Conservation (phyloP, 2,329 filamentous ascomycete genomes). For the Bipolaris gigantea region DNA sequence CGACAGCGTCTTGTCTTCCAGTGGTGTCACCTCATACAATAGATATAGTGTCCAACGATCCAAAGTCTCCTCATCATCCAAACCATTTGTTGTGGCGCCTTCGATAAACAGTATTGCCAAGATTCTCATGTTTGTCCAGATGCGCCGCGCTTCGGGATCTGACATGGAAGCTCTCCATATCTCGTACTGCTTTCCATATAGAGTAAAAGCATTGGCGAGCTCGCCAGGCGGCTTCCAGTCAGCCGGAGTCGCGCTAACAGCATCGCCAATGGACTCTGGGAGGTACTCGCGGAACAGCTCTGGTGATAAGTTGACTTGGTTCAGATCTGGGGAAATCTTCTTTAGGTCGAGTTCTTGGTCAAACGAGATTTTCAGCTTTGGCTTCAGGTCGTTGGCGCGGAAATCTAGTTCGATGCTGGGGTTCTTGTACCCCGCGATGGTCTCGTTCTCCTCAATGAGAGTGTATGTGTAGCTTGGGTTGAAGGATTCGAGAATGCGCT, state of each 20-base stretch:
- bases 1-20: slow-evolving; percentile 28
- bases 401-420: slow-evolving; percentile 75
- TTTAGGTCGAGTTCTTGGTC: slow-evolving; percentile 74
- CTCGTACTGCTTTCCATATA: slow-evolving; percentile 69
- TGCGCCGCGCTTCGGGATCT: slow-evolving; percentile 67
- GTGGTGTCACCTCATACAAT: slow-evolving; percentile 52
- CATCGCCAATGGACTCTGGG: slow-evolving; percentile 51
- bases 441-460: slow-evolving; percentile 91
- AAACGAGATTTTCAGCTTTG: slow-evolving; percentile 71
- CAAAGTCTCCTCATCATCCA: slow-evolving; percentile 69
- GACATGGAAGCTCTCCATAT: slow-evolving; percentile 79
- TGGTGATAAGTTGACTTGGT: slow-evolving; percentile 70
- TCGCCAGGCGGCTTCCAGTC: slow-evolving; percentile 74
- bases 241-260: slow-evolving; percentile 22
- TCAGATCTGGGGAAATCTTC: slow-evolving; percentile 58
- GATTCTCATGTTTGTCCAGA: slow-evolving; percentile 81
- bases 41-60: slow-evolving; percentile 93
- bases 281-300: slow-evolving; percentile 50
- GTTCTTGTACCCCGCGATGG: slow-evolving; percentile 85
- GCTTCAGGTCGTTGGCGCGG: slow-evolving; percentile 73
- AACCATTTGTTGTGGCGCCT: slow-evolving; percentile 76
- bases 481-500: slow-evolving; percentile 63
- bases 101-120: slow-evolving; percentile 88
- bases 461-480: slow-evolving; percentile 86
- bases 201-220: slow-evolving; percentile 65